Percentiles rank a stretch among this genome's conserved stretches.
phyloP scores from a whole-genome alignment of 108 stramenopile species.

The Cylindrotheca closterium region DNA sequence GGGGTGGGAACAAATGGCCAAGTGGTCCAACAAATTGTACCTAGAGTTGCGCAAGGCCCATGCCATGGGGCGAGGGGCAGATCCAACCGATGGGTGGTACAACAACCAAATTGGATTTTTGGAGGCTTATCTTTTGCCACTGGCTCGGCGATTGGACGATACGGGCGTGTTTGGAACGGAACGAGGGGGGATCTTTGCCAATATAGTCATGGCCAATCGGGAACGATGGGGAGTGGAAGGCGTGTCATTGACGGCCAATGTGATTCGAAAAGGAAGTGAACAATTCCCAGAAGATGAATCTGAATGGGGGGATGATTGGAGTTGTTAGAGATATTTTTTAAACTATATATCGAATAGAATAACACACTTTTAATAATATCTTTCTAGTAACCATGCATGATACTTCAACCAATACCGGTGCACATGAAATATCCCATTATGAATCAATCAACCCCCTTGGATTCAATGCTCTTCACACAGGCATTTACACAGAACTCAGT shows the following conservation, averaged over 20 bases:
- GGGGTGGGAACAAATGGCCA: slow-evolving; percentile 65
- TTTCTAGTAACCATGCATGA: no score
- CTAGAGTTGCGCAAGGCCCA: slow-evolving; percentile 59
- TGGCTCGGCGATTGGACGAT: slow-evolving; percentile 63
- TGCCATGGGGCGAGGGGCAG: slow-evolving; percentile 47
- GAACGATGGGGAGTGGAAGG: slow-evolving; percentile 51
- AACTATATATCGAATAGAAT: not conserved
- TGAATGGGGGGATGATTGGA: not conserved
- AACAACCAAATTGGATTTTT: slow-evolving; percentile 79
- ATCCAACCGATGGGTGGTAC: slow-evolving; percentile 69
- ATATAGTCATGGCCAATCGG: slow-evolving; percentile 34
- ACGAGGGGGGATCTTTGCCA: slow-evolving; percentile 35
- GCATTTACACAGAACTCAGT: no score
- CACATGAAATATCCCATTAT: not conserved
- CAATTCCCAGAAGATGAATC: slow-evolving; percentile 34
- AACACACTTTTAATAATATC: not conserved
- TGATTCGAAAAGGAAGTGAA: slow-evolving; percentile 26
- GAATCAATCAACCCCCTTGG: not conserved
- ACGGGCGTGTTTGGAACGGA: slow-evolving; percentile 64
- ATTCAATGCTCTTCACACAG: no score
- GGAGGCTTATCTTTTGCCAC: slow-evolving; percentile 70
- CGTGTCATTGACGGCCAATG: slow-evolving; percentile 28
- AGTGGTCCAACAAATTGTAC: slow-evolving; percentile 62
- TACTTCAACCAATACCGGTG: no score
- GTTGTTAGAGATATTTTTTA: not conserved